Evolutionary conservation across 305 asterid genomes (phyloP), one percentile per base, ranked within the genome.

Genomic region (Fraxinus sp.): DNA sequence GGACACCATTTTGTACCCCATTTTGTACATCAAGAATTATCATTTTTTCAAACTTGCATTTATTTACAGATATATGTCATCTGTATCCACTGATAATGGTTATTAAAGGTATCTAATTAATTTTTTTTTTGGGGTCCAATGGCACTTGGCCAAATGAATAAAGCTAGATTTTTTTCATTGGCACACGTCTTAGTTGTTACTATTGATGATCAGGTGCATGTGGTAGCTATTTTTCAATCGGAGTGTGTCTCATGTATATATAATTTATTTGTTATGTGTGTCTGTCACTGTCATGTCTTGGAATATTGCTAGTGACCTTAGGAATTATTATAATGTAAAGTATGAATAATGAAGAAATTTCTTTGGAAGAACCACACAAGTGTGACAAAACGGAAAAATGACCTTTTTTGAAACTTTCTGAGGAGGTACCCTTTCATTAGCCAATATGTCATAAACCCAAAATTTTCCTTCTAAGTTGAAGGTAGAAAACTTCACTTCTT

Each of bases 71-170:
- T 74, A 71, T 57, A 20, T 49, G 77, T 36, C 80, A 36, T 72
- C 24, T 79, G 3, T 28, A 46, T 35, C 36, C 18, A 16, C 81
- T 9, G 18, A 14, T 86, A 30, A 7, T 59, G 14, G 78, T 36
- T 72, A 62, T 80, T 81, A 87, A 86, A 70, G 78, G 62, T 78
- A 71, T 74, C 28, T 62, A 0, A 55, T 24, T 68, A 24, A 39
- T 0, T 77, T 74, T 55, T 72, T 75, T 18, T 36, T 32, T 3
- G 1, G 39, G 37, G 75, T 41, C 36, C 71, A 70, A 24, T 78
- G 9, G 59, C 80, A 41, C 78, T 22, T 22, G 3, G 57, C 6
- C 18, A 46, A 46, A 46, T 46, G 5, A 46, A 13, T 46, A 46
- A 46, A 46, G 57, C 6, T 46, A 11, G 16, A 3, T 74, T 4